Conservation (phyloP, 805 yeast species). For the Candida tammaniensis region DNA sequence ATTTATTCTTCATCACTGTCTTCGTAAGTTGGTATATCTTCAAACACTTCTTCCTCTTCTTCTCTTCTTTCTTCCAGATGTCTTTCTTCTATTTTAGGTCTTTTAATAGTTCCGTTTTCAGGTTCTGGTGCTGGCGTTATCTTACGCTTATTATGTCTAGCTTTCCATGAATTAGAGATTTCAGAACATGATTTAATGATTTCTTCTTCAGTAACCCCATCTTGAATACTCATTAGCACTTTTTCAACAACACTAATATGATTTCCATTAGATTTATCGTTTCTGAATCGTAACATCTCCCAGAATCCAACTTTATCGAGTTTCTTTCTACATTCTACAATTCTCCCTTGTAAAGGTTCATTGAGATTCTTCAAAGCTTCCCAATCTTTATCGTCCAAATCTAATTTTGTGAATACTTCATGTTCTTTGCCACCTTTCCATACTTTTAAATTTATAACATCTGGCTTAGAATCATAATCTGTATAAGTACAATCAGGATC, state of each 20-base stretch:
- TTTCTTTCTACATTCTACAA: constrained; percentile 80
- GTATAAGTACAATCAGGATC: constrained; percentile 70
- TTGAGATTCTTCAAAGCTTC: constrained; percentile 59
- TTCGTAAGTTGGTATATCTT: constrained; percentile 40
- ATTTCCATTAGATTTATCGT: constrained; percentile 88
- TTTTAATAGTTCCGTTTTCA: not conserved
- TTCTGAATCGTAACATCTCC: constrained; percentile 86
- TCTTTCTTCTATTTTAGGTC: constrained; percentile 14
- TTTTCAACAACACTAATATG: constrained; percentile 78
- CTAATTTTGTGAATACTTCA: constrained; percentile 63
- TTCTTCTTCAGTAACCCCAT: constrained; percentile 80
- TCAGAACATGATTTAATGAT: constrained; percentile 53
- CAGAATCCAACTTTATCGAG: constrained; percentile 58
- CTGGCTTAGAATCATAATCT: constrained; percentile 81
- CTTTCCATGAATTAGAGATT: constrained; percentile 62
- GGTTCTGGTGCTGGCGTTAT: not conserved
- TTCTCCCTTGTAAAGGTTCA: constrained; percentile 85
- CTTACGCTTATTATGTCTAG: constrained; percentile 45
- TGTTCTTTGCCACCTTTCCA: constrained; percentile 76
- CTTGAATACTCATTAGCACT: constrained; percentile 79
- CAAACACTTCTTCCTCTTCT: constrained; percentile 17
- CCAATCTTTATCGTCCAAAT: constrained; percentile 75
- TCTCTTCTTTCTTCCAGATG: not conserved
- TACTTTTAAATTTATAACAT: constrained; percentile 54
- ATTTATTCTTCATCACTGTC: constrained; percentile 35